Evolutionary conservation across 257 asterid species (phyloP), one percentile per base, ranked within the genome.

Genomic region (Solanum pinnatisectum): DNA sequence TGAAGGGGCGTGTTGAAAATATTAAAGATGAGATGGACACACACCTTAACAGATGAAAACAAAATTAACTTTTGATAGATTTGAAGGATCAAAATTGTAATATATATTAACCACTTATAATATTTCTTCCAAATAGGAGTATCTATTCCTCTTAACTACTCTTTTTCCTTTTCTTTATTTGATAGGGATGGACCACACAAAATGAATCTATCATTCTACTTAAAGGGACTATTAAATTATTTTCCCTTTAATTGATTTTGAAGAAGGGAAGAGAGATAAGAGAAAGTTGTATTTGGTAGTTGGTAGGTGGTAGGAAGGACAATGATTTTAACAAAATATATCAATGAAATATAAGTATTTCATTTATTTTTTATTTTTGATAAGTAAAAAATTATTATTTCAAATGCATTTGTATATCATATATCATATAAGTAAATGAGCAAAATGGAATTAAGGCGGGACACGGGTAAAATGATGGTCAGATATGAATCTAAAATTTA

Each of bases 131-230:
- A 52, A 49, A 49, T 49, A 52, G 23, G 9, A 16, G 10, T 52
- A 18, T 16, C 63, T 52, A 18, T 52, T 52, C 63, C 63, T 52
- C 63, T 16, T 52, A 52, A 18, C 63, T 18, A 16, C 10, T 52
- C 8, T 27, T 3, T 1, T 1, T 2, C 2, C 2, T 25, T 15
- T 32, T 14, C 18, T 1, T 32, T 70, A 15, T 30, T 32, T 71
- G n/a, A 68, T 32, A 37, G 6, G 1, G 14, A 72, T 72, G 79
- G 44, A 72, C 44, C 63, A 71, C 25, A 8, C 79, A 35, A 30
- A 18, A 18, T 35, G 79, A 72, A 70, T 15, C 79, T 72, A 72
- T 72, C 44, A 72, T 33, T 72, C 14, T 72, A 72, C 79, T 72
- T 72, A 35, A 72, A 72, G 44, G 12, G 44, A 0, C 15, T 35